Evolutionary conservation across 805 yeast genomes (phyloP), one percentile per base, ranked within the genome.

Genomic region (Kregervanrija pseudodelftensis): DNA sequence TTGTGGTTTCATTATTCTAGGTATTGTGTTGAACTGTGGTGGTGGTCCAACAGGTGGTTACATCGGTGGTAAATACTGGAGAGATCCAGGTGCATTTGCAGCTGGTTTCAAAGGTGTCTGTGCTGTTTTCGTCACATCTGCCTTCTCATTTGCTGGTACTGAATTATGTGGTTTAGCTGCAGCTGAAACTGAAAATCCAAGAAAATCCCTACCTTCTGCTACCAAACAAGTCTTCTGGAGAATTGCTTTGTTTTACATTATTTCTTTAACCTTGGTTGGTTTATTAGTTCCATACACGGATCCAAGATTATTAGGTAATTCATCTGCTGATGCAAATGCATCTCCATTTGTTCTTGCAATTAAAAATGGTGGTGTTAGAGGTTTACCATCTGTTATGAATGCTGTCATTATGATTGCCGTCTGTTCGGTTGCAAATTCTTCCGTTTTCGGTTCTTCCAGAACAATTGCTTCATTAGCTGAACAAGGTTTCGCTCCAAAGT

Each of bases 301-400:
- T 51, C 61, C 65, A 3, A 66, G 76, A 53, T 56, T 70, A 22
- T 64, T 79, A 47, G 80, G 80, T 37, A 55, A 72, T 1, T 57
- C 69, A 5, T 69, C 73, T 40, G 69, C 66, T 33, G 77, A 77
- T 51, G 72, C 75, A 37, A 68, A 79, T 13, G 78, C 85, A 12
- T 82, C 88, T 15, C 90, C 90, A n/a, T 82, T 82, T 56, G 89
- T 82, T 49, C 73, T 82, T 58, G 86, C 89, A 36, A 76, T 82
- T 42, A 65, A 70, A n/a, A 63, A 69, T 44, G 82, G 77, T 30
- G 80, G 82, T 51, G 76, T 82, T 49, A 67, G 66, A 44, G 83
- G 77, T 39, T 70, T 82, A 36, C 88, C 89, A 35, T 76, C 79
- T 43, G 74, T 83, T 48, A 80, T 83, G 67, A 83, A 83, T 58